phyloP scores from a whole-genome alignment of 1,284 basidiomycete genomes.

The Ustilago lituana region DNA sequence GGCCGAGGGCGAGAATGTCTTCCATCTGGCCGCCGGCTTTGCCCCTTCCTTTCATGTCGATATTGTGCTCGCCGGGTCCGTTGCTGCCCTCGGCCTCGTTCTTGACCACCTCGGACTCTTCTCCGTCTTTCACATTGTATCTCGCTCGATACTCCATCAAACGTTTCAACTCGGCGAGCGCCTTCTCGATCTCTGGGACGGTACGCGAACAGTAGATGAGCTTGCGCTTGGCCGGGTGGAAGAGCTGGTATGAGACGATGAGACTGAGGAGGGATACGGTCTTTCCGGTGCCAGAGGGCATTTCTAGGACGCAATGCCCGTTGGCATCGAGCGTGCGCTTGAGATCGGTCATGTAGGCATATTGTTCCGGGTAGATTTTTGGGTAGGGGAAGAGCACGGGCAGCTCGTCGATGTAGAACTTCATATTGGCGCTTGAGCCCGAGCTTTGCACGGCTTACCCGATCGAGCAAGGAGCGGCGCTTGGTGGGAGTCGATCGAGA shows the following conservation, averaged over 20 bases:
- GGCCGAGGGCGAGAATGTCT: slow-evolving; percentile 85
- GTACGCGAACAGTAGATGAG: slow-evolving; percentile 99
- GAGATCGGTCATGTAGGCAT: slow-evolving; percentile 98
- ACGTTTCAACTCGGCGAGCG: slow-evolving; percentile 91
- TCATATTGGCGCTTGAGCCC: slow-evolving; percentile 73
- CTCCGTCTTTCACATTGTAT: slow-evolving; percentile 70
- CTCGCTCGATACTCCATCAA: slow-evolving; percentile 84
- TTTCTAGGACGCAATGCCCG: slow-evolving; percentile 96
- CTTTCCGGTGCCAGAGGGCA: slow-evolving; percentile 99
- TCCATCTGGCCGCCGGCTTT: slow-evolving; percentile 53
- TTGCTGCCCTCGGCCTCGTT: slow-evolving; percentile 32
- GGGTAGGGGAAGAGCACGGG: slow-evolving; percentile 69
- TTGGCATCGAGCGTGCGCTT: slow-evolving; percentile 93
- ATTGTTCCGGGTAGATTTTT: slow-evolving; percentile 80
- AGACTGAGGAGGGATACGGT: slow-evolving; percentile 94
- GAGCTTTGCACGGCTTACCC: background rate
- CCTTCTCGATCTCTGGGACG: slow-evolving; percentile 99
- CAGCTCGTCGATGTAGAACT: slow-evolving; percentile 93
- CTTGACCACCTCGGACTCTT: slow-evolving; percentile 77
- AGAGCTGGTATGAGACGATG: slow-evolving; percentile 97
- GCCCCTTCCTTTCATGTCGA: slow-evolving; percentile 43
- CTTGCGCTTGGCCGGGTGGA: slow-evolving; percentile 89
- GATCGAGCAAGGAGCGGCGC: background rate
- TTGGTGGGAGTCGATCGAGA: no score
- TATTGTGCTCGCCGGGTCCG: slow-evolving; percentile 27